A percentile compares a stretch with the other conserved stretches of the same genome.
Evolutionary conservation across 331 rosid species (phyloP).

Genomic region (Malus hybrid): DNA sequence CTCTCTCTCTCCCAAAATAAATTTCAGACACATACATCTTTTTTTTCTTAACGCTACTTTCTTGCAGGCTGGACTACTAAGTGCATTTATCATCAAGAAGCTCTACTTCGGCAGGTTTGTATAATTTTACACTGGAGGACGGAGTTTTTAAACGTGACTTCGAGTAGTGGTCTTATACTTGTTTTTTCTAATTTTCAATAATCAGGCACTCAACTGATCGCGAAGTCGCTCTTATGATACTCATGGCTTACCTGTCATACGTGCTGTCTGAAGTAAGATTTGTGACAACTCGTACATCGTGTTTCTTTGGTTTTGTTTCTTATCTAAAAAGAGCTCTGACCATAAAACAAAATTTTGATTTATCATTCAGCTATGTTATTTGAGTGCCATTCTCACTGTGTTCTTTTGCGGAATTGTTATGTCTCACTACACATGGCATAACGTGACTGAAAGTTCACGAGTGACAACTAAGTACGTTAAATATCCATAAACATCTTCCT

Average conservation of each 20-base stretch:
- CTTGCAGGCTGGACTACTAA: conserved; percentile 76
- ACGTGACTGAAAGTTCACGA: conserved; percentile 91
- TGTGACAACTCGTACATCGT: background rate
- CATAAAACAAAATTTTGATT: conserved; percentile 6
- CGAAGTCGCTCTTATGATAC: conserved; percentile 96
- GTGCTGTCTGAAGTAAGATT: conserved; percentile 79
- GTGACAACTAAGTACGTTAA: conserved; percentile 80
- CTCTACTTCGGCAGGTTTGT: conserved; percentile 85
- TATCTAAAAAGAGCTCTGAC: background rate
- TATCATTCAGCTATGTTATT: conserved; percentile 67
- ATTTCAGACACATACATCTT: background rate
- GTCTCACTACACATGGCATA: conserved; percentile 99
- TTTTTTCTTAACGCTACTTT: background rate
- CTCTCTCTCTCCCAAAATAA: background rate
- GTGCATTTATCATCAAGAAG: conserved; percentile 69
- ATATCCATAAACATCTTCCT: conserved; percentile 8
- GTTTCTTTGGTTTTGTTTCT: background rate
- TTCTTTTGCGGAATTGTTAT: conserved; percentile 97
- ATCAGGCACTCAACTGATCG: conserved; percentile 91
- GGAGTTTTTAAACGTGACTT: background rate
- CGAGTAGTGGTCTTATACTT: background rate
- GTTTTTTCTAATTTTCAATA: background rate
- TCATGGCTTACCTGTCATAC: conserved; percentile 94
- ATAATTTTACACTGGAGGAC: background rate
- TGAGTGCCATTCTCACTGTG: conserved; percentile 93